Evolutionary conservation across 208 protist species (phyloP).

Genomic region (Crithidia expoeki): DNA sequence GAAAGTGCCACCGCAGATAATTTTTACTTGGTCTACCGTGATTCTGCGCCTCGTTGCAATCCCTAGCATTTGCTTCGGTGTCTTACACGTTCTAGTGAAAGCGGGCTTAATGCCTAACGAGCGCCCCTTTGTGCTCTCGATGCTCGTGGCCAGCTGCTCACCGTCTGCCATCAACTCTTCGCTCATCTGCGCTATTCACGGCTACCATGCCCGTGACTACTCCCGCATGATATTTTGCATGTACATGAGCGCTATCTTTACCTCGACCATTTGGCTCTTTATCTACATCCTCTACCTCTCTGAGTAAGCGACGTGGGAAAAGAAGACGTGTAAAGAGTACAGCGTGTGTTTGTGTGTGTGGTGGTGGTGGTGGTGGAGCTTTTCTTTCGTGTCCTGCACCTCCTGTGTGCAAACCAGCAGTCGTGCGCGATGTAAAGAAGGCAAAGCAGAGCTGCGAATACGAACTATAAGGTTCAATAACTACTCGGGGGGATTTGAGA

Average conservation of each 20-base stretch:
- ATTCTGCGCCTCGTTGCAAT: slow-evolving; percentile 61
- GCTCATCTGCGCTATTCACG: slow-evolving; percentile 66
- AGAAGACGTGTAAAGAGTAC: background rate
- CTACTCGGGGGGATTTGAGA: too few species aligned
- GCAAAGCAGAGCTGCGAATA: too few species aligned
- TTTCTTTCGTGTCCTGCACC: too few species aligned
- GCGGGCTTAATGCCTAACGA: slow-evolving; percentile 49
- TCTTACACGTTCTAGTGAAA: slow-evolving; percentile 56
- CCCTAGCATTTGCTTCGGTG: slow-evolving; percentile 54
- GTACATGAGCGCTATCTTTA: slow-evolving; percentile 58
- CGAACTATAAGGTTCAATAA: too few species aligned
- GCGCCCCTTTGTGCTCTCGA: slow-evolving; percentile 59
- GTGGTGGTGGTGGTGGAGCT: too few species aligned
- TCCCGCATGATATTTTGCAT: slow-evolving; percentile 67
- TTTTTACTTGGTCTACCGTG: slow-evolving; percentile 49
- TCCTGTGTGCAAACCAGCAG: too few species aligned
- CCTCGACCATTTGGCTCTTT: slow-evolving; percentile 65
- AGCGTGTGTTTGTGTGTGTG: too few species aligned
- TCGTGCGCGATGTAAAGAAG: too few species aligned
- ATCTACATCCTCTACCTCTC: slow-evolving; percentile 37
- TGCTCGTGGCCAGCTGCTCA: slow-evolving; percentile 64
- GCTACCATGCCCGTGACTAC: slow-evolving; percentile 60
- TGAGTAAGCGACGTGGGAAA: background rate
- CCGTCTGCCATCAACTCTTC: slow-evolving; percentile 72
- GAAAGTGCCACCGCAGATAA: slow-evolving; percentile 22